Percentiles rank a stretch among this genome's conserved stretches.
Evolutionary conservation across 495 filamentous ascomycete species (phyloP).

Genomic region (Acidiella bohemica): DNA sequence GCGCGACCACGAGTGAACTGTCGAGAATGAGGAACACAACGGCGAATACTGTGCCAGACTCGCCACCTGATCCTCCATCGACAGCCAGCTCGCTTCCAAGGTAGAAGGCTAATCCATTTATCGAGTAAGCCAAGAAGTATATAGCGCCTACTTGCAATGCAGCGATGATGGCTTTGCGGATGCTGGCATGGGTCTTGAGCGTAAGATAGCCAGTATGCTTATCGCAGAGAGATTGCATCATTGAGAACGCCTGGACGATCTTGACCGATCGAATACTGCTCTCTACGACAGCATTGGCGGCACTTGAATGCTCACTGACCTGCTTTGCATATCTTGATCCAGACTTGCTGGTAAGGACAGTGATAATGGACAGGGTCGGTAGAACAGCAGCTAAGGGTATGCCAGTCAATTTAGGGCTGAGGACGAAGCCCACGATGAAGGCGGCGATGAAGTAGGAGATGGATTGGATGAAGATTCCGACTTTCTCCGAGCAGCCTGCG

Average conservation of each 20-base stretch:
- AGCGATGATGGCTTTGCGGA: slow-evolving; percentile 24
- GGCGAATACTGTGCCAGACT: slow-evolving; percentile 38
- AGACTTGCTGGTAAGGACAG: slow-evolving; percentile 26
- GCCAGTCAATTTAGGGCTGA: slow-evolving; percentile 36
- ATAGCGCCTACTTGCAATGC: slow-evolving; percentile 29
- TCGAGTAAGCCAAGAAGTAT: slow-evolving; percentile 35
- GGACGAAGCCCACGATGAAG: slow-evolving; percentile 37
- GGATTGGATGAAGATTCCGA: slow-evolving; percentile 37
- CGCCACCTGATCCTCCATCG: slow-evolving; percentile 23
- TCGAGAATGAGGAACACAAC: slow-evolving; percentile 39
- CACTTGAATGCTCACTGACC: slow-evolving; percentile 13
- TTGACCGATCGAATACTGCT: slow-evolving; percentile 38
- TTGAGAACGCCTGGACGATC: slow-evolving; percentile 42
- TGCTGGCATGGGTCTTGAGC: slow-evolving; percentile 18
- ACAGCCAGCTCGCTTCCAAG: slow-evolving; percentile 33
- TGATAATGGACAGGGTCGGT: slow-evolving; percentile 30
- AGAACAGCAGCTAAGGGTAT: slow-evolving; percentile 32
- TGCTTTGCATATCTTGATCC: slow-evolving; percentile 22
- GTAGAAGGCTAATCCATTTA: slow-evolving; percentile 42
- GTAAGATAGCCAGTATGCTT: slow-evolving; percentile 29
- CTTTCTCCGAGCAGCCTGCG: slow-evolving; percentile 37
- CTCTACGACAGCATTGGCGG: slow-evolving; percentile 35
- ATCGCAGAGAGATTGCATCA: slow-evolving; percentile 27
- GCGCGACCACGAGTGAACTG: slow-evolving; percentile 29
- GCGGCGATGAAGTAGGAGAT: slow-evolving; percentile 38